Evolutionary conservation across 208 protist genomes (phyloP), one percentile per base, ranked within the genome.

Genomic region (Leishmania major): DNA sequence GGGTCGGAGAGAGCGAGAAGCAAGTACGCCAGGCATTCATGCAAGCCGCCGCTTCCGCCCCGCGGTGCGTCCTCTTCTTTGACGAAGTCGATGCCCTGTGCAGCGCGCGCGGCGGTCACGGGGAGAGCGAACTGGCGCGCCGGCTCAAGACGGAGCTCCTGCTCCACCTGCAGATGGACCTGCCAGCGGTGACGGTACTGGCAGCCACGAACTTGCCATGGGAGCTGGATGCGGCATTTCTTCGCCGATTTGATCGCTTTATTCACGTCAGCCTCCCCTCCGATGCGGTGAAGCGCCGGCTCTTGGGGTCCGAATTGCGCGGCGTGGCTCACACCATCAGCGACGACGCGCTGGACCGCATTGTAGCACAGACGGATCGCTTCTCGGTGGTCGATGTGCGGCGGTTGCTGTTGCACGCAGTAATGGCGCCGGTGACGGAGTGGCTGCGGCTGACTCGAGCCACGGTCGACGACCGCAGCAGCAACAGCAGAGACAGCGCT

Each of bases 121-220:
- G 89, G 13, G 96, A 98, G 87, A 95, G 91, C 47, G 95, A 98
- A 73, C 88, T 92, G 3, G 92, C 98, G 10, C 91, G 99, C 19
- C 92, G 99, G 28, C 93, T 99, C 60, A 99, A 99, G 88, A 99
- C 99, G 40, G 99, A 99, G 90, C 98, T 99, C 53, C 92, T 99
- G 1, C 93, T 99, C 4, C 98, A 99, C 79, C 80, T 98, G 70
- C 90, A 98, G 74, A 89, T 74, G 15, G 60, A 91, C 17, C 64
- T 89, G n/a, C 51, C 83, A 0, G 76, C 84, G 1, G 88, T 98
- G 45, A 88, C 92, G 28, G 85, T 99, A 60, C 57, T 99, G 31
- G 97, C 93, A 10, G 97, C 97, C 17, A 98, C 95, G 22, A 99
- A 99, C 80, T 79, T 97, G 64, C 97, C 97, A 59, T 98, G 95